Percentiles rank a stretch among this genome's conserved stretches.
Evolutionary conservation across 1,139 yeast genomes (phyloP).

Genomic region (Kodamaea suecica): DNA sequence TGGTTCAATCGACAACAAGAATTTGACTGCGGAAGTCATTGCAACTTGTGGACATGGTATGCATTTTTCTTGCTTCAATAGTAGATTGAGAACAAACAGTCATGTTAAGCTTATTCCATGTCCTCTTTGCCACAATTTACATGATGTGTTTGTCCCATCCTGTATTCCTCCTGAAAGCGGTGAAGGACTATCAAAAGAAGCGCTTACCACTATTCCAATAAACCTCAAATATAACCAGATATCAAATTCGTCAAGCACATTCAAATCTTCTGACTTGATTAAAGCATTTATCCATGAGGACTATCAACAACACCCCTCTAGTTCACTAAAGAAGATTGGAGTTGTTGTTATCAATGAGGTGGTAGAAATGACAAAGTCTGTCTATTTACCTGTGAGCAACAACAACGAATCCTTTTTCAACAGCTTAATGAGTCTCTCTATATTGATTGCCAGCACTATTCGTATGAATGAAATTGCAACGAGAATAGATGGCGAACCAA

Average conservation of each 20-base stretch:
- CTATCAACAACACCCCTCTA: slow-evolving; percentile 6
- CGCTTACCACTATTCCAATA: not conserved
- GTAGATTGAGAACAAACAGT: slow-evolving; percentile 5
- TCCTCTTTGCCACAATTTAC: slow-evolving; percentile 62
- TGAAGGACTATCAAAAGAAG: slow-evolving; percentile 14
- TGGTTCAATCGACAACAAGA: slow-evolving; percentile 12
- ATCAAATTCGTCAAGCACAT: slow-evolving; percentile 11
- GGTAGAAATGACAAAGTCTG: slow-evolving; percentile 10
- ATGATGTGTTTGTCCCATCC: slow-evolving; percentile 45
- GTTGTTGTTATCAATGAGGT: slow-evolving; percentile 7
- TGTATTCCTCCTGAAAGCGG: slow-evolving; percentile 23
- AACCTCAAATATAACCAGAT: slow-evolving; percentile 11
- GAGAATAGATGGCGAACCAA: slow-evolving; percentile 38
- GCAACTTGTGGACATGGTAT: slow-evolving; percentile 71
- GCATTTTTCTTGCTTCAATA: slow-evolving; percentile 54
- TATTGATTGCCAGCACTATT: slow-evolving; percentile 52
- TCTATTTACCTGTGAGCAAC: slow-evolving; percentile 16
- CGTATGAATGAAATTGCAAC: slow-evolving; percentile 55
- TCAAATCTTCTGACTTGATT: slow-evolving; percentile 14
- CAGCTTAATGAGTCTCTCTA: slow-evolving; percentile 22
- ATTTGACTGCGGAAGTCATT: slow-evolving; percentile 32
- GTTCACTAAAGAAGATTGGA: slow-evolving; percentile 5
- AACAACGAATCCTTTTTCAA: slow-evolving; percentile 20
- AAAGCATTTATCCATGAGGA: slow-evolving; percentile 13
- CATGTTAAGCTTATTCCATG: slow-evolving; percentile 39